These are phyloP conservation scores for Marchantia paleacea DNA, from an alignment of 225 moss, liverwort and hornwort species.

Conservation along the genomic window DNA sequence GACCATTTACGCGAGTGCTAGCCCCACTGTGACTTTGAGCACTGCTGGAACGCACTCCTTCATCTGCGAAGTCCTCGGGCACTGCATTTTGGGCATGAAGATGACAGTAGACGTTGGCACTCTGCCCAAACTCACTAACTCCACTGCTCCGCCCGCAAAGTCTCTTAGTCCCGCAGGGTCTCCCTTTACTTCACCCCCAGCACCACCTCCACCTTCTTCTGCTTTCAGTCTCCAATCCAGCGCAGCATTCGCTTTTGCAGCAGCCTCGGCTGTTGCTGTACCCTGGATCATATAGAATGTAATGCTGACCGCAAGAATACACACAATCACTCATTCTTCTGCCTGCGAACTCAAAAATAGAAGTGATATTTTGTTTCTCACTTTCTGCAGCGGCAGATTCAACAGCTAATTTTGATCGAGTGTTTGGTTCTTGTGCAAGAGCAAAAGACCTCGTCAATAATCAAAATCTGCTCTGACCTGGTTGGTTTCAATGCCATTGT, in stretches of 20 bases:
- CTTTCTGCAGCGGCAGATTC: too few species aligned
- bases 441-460: too few species aligned
- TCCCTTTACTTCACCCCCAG: not conserved
- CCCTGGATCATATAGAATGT: not conserved
- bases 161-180: not conserved
- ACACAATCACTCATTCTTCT: too few species aligned
- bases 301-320: too few species aligned
- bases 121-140: not conserved
- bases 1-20: not conserved
- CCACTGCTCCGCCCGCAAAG: not conserved
- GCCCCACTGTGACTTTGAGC: constrained; percentile 18
- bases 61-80: constrained; percentile 22
- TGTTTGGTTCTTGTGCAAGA: too few species aligned
- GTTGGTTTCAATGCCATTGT: too few species aligned
- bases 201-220: constrained; percentile 6
- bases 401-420: too few species aligned
- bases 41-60: constrained; percentile 10
- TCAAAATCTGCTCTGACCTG: too few species aligned
- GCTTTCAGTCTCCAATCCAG: constrained; percentile 6
- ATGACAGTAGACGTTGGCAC: constrained; percentile 17
- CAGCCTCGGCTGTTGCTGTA: not conserved
- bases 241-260: not conserved
- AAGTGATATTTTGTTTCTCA: too few species aligned
- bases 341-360: too few species aligned
- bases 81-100: constrained; percentile 26